A percentile compares a stretch with the other conserved stretches of the same genome.
Conservation (phyloP, 2,329 filamentous ascomycete species). For the Verticillium tricorpus region DNA sequence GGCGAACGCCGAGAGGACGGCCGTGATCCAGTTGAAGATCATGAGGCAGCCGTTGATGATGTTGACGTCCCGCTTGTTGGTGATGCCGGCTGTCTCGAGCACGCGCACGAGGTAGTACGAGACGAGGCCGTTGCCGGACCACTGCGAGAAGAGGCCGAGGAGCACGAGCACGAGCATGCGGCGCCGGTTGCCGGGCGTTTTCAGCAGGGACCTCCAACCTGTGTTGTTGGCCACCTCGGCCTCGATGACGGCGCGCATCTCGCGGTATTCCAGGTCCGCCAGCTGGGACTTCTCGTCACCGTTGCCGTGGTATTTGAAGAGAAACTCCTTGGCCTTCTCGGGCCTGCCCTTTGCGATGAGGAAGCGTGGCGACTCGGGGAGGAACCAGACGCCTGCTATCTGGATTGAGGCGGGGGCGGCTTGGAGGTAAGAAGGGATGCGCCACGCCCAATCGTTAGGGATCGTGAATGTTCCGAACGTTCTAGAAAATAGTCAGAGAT, state of each 20-base stretch:
- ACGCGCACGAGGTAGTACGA: conserved; percentile 18
- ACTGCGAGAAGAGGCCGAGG: conserved; percentile 39
- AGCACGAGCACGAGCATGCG: conserved; percentile 32
- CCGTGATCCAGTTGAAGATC: conserved; percentile 12
- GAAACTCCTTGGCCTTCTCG: conserved; percentile 27
- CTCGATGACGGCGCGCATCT: conserved; percentile 54
- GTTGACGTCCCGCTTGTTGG: conserved; percentile 5
- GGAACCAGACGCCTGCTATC: conserved; percentile 50
- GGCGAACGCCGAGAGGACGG: conserved; percentile 8
- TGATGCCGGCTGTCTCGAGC: conserved; percentile 11
- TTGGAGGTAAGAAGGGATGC: conserved; percentile 52
- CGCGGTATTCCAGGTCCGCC: conserved; percentile 54
- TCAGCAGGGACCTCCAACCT: conserved; percentile 40
- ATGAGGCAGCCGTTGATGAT: conserved; percentile 11
- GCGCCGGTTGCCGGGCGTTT: conserved; percentile 25
- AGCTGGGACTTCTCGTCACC: conserved; percentile 34
- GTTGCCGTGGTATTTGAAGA: conserved; percentile 27
- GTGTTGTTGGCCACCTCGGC: conserved; percentile 44
- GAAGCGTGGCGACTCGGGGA: conserved; percentile 32
- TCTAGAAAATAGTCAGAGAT: conserved; percentile 38
- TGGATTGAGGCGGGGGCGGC: conserved; percentile 36
- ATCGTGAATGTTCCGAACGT: conserved; percentile 33
- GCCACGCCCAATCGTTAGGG: conserved; percentile 45
- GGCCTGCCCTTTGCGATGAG: conserved; percentile 30
- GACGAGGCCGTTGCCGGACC: conserved; percentile 36